A percentile compares a stretch with the other conserved stretches of the same genome.
phyloP scores from a whole-genome alignment of 1,284 basidiomycete genomes.

The Irpex lacteus region DNA sequence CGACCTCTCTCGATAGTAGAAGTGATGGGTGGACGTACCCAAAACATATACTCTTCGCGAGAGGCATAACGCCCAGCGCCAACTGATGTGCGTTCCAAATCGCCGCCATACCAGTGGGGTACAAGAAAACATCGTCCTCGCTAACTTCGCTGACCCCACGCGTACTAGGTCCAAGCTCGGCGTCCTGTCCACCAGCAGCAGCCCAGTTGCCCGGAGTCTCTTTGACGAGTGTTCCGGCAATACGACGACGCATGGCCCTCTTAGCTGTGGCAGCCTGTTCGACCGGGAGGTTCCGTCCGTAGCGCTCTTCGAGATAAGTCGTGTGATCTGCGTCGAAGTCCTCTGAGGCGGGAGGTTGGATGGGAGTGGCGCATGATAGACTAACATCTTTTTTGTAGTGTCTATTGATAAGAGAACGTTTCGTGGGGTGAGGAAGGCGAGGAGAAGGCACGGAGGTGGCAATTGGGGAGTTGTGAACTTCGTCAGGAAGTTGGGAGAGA shows the following conservation, averaged over 20 bases:
- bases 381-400: conserved; percentile 57
- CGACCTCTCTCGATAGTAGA: neutral
- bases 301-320: conserved; percentile 88
- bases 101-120: conserved; percentile 87
- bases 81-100: conserved; percentile 91
- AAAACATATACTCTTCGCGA: conserved; percentile 88
- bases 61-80: conserved; percentile 47
- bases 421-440: conserved; percentile 30
- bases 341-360: conserved; percentile 15
- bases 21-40: conserved; percentile 55
- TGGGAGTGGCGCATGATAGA: conserved; percentile 18
- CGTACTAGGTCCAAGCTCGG: conserved; percentile 52
- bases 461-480: conserved; percentile 27
- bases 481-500: conserved; percentile 60
- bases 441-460: neutral
- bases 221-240: conserved; percentile 82
- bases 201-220: conserved; percentile 45
- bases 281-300: conserved; percentile 88
- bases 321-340: conserved; percentile 48
- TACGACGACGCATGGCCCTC: conserved; percentile 80
- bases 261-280: conserved; percentile 78
- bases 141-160: conserved; percentile 62
- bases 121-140: conserved; percentile 89
- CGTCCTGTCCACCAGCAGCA: conserved; percentile 44
- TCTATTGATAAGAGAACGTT: conserved; percentile 43